Evolutionary conservation across 2,329 filamentous ascomycete species (phyloP).

Genomic region (Aspergillus candidus): DNA sequence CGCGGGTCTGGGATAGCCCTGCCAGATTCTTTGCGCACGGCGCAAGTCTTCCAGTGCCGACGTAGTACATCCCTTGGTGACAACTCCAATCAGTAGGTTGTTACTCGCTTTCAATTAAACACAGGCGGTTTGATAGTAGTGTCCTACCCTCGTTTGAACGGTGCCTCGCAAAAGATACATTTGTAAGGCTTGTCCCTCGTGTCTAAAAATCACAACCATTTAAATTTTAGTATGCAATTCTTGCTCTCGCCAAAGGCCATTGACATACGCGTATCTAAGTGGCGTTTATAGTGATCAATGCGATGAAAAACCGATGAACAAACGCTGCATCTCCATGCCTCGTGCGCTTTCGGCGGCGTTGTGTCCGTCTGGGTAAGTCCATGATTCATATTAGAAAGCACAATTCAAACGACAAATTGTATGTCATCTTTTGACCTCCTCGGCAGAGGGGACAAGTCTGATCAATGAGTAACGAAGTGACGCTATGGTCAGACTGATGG

Average conservation of each 20-base stretch:
- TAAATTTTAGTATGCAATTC: background rate
- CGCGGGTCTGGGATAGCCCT: conserved; percentile 18
- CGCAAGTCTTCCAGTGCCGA: conserved; percentile 26
- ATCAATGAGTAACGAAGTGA: background rate
- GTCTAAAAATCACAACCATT: conserved; percentile 9
- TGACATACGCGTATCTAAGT: conserved; percentile 20
- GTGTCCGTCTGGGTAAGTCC: background rate
- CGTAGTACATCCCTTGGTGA: conserved; percentile 19
- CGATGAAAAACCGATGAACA: conserved; percentile 22
- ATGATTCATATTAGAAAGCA: background rate
- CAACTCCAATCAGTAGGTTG: background rate
- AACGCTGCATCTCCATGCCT: conserved; percentile 18
- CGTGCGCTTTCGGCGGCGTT: background rate
- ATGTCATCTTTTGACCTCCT: too few relatives aligned
- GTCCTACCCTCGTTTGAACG: conserved; percentile 23
- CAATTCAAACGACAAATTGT: too few relatives aligned
- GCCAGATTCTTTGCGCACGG: conserved; percentile 13
- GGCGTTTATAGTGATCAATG: conserved; percentile 23
- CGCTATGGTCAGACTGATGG: background rate
- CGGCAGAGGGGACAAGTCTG: too few relatives aligned
- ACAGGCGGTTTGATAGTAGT: background rate
- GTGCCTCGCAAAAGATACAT: conserved; percentile 21
- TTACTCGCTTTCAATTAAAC: background rate
- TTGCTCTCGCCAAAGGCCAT: background rate
- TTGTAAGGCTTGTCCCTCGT: conserved; percentile 12